Conservation (phyloP, 192 early-diverging fungal species). For the Podila verticillata region DNA sequence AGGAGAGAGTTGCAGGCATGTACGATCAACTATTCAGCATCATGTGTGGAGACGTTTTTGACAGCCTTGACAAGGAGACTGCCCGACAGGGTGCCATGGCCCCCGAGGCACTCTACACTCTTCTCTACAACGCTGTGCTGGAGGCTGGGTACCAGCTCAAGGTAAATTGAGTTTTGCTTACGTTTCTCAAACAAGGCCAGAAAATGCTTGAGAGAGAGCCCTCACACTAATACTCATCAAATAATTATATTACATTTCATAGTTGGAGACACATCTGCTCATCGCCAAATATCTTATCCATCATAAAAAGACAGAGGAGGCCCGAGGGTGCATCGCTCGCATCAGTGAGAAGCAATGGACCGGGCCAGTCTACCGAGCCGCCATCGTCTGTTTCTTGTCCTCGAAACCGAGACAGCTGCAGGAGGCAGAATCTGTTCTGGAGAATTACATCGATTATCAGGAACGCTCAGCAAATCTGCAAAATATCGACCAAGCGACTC, state of each 20-base stretch:
- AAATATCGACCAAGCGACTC: constrained; percentile 3
- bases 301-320: constrained; percentile 28
- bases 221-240: neutral
- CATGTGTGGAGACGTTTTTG: constrained; percentile 18
- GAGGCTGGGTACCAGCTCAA: constrained; percentile 37
- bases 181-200: no score
- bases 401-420: constrained; percentile 36
- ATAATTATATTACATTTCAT: constrained; percentile 4
- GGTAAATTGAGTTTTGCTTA: neutral
- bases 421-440: constrained; percentile 29
- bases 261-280: constrained; percentile 27
- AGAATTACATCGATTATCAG: constrained; percentile 19
- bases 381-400: constrained; percentile 23
- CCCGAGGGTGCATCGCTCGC: constrained; percentile 24
- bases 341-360: constrained; percentile 16
- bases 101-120: constrained; percentile 29
- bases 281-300: constrained; percentile 37
- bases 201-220: neutral
- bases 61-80: constrained; percentile 25
- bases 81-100: constrained; percentile 38
- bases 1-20: neutral
- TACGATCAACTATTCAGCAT: constrained; percentile 31
- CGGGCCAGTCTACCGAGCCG: constrained; percentile 14
- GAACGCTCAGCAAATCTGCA: neutral
- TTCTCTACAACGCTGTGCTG: constrained; percentile 30